These are phyloP conservation scores for Raffaelea arxii DNA, from an alignment of 2,329 filamentous ascomycete species.

Conservation along the genomic window DNA sequence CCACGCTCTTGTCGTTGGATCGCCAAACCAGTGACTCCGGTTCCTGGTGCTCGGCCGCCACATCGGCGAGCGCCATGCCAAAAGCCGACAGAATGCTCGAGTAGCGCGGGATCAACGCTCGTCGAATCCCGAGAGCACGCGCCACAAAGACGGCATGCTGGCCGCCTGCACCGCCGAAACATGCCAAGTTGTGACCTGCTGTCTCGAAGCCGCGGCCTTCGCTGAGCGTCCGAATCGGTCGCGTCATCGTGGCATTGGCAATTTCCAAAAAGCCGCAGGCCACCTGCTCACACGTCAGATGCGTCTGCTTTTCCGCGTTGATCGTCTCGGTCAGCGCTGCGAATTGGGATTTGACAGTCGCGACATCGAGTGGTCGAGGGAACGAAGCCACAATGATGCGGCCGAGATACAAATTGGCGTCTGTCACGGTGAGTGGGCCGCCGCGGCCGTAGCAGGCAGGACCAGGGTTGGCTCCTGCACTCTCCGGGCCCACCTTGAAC, in stretches of 20 bases:
- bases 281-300: slow-evolving; percentile 51
- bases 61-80: slow-evolving; percentile 26
- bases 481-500: too few species aligned
- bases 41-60: slow-evolving; percentile 23
- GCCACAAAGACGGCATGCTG: slow-evolving; percentile 64
- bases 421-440: slow-evolving; percentile 56
- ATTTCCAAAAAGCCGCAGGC: slow-evolving; percentile 54
- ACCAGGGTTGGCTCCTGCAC: slow-evolving; percentile 52
- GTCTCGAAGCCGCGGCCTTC: slow-evolving; percentile 65
- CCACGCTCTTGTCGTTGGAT: not conserved
- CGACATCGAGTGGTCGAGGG: slow-evolving; percentile 70
- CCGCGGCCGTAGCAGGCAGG: slow-evolving; percentile 58
- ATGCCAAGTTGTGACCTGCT: slow-evolving; percentile 57
- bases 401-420: slow-evolving; percentile 57
- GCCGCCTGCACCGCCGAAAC: slow-evolving; percentile 63
- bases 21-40: slow-evolving; percentile 3
- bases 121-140: slow-evolving; percentile 55
- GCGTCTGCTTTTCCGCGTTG: slow-evolving; percentile 61
- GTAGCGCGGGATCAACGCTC: slow-evolving; percentile 60
- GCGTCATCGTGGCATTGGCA: slow-evolving; percentile 61
- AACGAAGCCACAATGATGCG: slow-evolving; percentile 48
- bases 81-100: slow-evolving; percentile 47
- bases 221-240: slow-evolving; percentile 60
- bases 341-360: slow-evolving; percentile 79
- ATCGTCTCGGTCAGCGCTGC: slow-evolving; percentile 62